Percentiles rank a stretch among this genome's conserved stretches.
phyloP scores from a whole-genome alignment of 768 basidiomycete species.

The Naematelia aurantialba region DNA sequence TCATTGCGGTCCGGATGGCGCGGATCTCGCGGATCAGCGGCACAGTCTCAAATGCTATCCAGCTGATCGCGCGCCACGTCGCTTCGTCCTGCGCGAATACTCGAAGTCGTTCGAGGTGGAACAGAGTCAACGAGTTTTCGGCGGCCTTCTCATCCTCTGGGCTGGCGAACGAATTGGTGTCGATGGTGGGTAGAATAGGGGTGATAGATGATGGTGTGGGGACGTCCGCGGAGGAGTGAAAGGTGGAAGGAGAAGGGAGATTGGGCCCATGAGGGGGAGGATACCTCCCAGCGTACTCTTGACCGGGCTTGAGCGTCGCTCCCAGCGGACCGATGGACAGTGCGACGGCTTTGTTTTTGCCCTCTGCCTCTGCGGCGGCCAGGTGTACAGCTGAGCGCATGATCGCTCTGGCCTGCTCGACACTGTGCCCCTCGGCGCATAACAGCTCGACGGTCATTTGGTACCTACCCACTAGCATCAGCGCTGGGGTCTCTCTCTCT shows the following conservation, averaged over 20 bases:
- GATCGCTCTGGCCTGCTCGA: conserved; percentile 22
- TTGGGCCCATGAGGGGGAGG: conserved; percentile 71
- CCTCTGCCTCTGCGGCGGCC: conserved; percentile 5
- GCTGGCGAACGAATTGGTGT: neutral
- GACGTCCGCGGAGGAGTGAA: neutral
- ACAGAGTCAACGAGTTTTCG: conserved; percentile 57
- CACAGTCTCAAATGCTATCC: conserved; percentile 73
- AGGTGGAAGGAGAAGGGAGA: neutral
- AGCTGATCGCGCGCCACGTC: conserved; percentile 60
- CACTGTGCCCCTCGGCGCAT: neutral
- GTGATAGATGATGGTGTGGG: neutral
- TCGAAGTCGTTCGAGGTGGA: conserved; percentile 63
- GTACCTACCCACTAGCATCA: conserved; percentile 22
- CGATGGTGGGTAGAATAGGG: neutral
- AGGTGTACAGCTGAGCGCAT: conserved; percentile 18
- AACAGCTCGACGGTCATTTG: conserved; percentile 25
- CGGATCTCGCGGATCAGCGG: conserved; percentile 64
- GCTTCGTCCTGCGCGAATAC: conserved; percentile 56
- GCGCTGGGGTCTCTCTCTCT: neutral
- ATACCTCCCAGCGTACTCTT: conserved; percentile 71
- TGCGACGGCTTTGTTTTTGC: conserved; percentile 53
- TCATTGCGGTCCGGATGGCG: conserved; percentile 65
- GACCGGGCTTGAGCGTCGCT: conserved; percentile 59
- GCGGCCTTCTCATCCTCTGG: conserved; percentile 9
- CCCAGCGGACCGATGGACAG: conserved; percentile 74